A percentile compares a stretch with the other conserved stretches of the same genome.
Evolutionary conservation across 306 rosid genomes (phyloP).

Genomic region (Lagenaria siceraria): DNA sequence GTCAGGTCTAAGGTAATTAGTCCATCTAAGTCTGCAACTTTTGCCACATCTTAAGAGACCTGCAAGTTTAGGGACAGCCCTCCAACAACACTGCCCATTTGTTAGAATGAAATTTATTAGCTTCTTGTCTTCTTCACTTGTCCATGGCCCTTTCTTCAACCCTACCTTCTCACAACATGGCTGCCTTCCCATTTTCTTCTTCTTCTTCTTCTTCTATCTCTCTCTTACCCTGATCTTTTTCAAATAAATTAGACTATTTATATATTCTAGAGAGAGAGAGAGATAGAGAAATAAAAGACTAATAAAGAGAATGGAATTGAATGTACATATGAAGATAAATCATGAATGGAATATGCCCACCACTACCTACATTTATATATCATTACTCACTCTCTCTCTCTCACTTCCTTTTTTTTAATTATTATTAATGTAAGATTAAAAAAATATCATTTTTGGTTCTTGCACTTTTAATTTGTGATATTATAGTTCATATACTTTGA

Average conservation of each 20-base stretch:
- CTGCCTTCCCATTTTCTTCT: conserved; percentile 63
- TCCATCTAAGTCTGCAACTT: conserved; percentile 95
- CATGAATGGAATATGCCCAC: not conserved
- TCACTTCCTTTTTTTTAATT: too few species aligned
- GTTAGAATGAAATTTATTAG: conserved; percentile 77
- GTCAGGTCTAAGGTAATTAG: conserved; percentile 82
- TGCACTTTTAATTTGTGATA: too few species aligned
- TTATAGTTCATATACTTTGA: too few species aligned
- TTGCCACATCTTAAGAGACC: conserved; percentile 68
- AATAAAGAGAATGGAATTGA: too few species aligned
- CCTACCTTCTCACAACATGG: conserved; percentile 99
- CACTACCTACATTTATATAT: not conserved
- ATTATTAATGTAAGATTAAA: too few species aligned
- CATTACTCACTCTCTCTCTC: not conserved
- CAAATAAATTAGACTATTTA: too few species aligned
- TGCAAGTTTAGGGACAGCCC: conserved; percentile 86
- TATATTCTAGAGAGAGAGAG: not conserved
- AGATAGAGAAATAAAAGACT: not conserved
- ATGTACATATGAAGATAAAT: not conserved
- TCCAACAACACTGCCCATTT: conserved; percentile 95
- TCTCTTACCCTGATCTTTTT: too few species aligned
- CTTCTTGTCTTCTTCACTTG: conserved; percentile 82
- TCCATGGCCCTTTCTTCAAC: conserved; percentile 51
- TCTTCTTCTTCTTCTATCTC: too few species aligned
- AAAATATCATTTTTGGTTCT: too few species aligned